Evolutionary conservation across 208 protist genomes (phyloP), one percentile per base, ranked within the genome.

Genomic region (Acanthamoeba healyi): DNA sequence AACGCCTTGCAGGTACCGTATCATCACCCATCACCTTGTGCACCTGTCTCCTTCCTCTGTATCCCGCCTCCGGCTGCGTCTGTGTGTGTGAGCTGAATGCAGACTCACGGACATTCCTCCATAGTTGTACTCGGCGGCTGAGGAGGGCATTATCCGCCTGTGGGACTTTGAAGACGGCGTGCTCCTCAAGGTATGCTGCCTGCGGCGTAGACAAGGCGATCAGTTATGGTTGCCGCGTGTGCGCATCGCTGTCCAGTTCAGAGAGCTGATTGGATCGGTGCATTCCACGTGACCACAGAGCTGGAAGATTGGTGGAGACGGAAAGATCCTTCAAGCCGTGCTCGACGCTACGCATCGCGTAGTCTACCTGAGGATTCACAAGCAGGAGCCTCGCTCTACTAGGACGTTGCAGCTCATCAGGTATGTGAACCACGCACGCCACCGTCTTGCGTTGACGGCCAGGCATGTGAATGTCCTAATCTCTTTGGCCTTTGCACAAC

Each of bases 1-100:
- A 92, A 92, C n/a, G 44, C 87, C 22, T n/a, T 92, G 34, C 87
- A 92, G 87, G 82, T 90, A 15, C 77, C n/a, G n/a, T n/a, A n/a
- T n/a, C n/a, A n/a, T n/a, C n/a, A n/a, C n/a, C n/a, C n/a, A n/a
- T n/a, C n/a, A n/a, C n/a, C n/a, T 86, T 61, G 7, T 58, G 2
- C 34, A 24, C 12, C 2, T 34, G 17, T 84, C 46, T 9, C 46
- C 46, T 51, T 51, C 14, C n/a, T n/a, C n/a, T n/a, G n/a, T n/a
- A n/a, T n/a, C n/a, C n/a, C n/a, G n/a, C n/a, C n/a, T 51, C 46
- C 14, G 17, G 46, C 46, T 15, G 4, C 46, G 15, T 24, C 3
- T 58, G 29, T 17, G 3, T 44, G 5, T 12, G 29, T 44, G 40
- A 4, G 29, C 17, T 38, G 67, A 12, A 19, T 40, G 65, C n/a